phyloP scores from a whole-genome alignment of 2,329 filamentous ascomycete species.

The Aspergillus felis region DNA sequence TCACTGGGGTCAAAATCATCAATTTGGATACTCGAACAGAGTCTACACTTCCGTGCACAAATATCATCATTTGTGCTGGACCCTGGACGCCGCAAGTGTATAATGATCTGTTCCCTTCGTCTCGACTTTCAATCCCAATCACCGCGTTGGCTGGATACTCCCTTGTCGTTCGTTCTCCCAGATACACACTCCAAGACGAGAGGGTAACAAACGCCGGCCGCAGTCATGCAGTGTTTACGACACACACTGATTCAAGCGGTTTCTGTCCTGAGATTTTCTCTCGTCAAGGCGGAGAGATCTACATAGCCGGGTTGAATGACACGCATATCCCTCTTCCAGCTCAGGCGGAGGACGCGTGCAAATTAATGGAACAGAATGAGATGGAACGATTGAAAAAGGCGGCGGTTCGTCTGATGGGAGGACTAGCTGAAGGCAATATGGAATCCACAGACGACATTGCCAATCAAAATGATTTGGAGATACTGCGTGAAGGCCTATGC shows the following conservation, averaged over 20 bases:
- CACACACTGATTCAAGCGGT: conserved; percentile 45
- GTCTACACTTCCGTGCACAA: conserved; percentile 54
- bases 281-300: conserved; percentile 63
- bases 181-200: conserved; percentile 34
- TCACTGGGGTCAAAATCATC: conserved; percentile 52
- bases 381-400: conserved; percentile 29
- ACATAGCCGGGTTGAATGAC: conserved; percentile 69
- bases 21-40: conserved; percentile 30
- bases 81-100: conserved; percentile 70
- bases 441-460: conserved; percentile 21
- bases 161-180: conserved; percentile 61
- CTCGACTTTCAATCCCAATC: conserved; percentile 54
- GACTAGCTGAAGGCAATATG: conserved; percentile 10
- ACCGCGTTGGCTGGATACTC: conserved; percentile 67
- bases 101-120: conserved; percentile 57
- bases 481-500: conserved; percentile 64
- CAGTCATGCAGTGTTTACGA: conserved; percentile 68
- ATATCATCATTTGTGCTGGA: conserved; percentile 64
- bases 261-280: conserved; percentile 72
- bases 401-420: conserved; percentile 33
- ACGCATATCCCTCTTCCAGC: conserved; percentile 57
- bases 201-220: conserved; percentile 37
- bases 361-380: conserved; percentile 42
- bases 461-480: conserved; percentile 52
- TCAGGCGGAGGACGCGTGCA: conserved; percentile 39